Evolutionary conservation across 2,329 filamentous ascomycete genomes (phyloP), one percentile per base, ranked within the genome.

Genomic region (Lasiodiplodia hormozganensis): DNA sequence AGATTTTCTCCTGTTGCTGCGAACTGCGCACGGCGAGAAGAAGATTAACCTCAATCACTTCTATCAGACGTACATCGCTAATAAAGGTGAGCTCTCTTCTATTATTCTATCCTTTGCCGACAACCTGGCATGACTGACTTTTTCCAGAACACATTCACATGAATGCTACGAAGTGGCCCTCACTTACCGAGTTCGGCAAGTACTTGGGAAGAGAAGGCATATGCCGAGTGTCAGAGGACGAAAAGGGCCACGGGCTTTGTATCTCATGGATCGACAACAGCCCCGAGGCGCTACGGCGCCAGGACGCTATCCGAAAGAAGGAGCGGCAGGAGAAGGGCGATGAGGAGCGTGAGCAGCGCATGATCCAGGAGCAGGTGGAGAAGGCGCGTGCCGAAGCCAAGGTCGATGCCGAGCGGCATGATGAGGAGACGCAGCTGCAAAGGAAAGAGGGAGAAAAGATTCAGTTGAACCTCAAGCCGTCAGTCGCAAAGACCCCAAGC

Each of bases 181-280:
- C 88, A 66, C 82, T 99, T 73, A 95, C 94, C 2, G 94, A 98
- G 74, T 97, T 97, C 76, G 93, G 92, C 16, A 97, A 97, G 76
- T 84, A 92, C 75, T 82, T 99, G 1, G 94, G 95, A 0, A 84
- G 92, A 25, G 94, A 98, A 78, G 92, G 95, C 0, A 89, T 97
- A 56, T 97, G 93, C 74, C 85, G 92, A 36, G 94, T 98, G 0
- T 78, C 77, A 51, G 94, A 98, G 79, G 95, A 98, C 78, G 93
- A 90, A 51, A 89, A 92, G 71, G 95, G 97, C 78, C 64, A 68
- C 31, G 96, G 93, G 0, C 74, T 98, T 51, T 91, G 94, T 74
- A 89, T 99, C 66, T 86, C 91, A 1, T 99, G 94, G 92, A 90
- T 97, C 69, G 95, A 99, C 76, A 93, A 95, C 74, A 94, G 91